Evolutionary conservation across 2,329 filamentous ascomycete genomes (phyloP), one percentile per base, ranked within the genome.

Genomic region (Fusarium torreyae): DNA sequence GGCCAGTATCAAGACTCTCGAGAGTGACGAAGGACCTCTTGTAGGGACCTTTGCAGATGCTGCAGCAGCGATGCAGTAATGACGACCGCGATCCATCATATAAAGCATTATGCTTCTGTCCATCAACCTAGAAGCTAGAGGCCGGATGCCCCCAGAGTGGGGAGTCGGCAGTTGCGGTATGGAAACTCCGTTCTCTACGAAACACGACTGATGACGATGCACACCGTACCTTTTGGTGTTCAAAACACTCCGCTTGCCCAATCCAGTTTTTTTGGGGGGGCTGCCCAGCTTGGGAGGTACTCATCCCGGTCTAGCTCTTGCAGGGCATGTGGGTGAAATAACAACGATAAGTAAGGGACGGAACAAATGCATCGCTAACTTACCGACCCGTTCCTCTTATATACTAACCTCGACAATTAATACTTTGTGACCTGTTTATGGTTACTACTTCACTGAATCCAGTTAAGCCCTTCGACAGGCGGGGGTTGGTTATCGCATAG

Each of bases 31-130:
- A 13, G 78, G 75, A 15, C 82, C 85, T 45, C 82, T 89, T 40
- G 86, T 89, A 15, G 87, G 87, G 43, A 89, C 87, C 17, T 89
- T 89, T 80, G 84, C 86, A 44, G 87, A 89, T 73, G 87, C 87
- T 22, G 86, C 85, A 22, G 84, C 84, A 13, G 85, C 83, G 17
- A 85, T 86, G 80, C 80, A 81, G 73, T 79, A 68, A 64, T 51
- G 43, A 52, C 18, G 40, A 34, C 28, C 34, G 43, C 18, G 40
- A 34, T 28, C 43, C 22, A 57, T 52, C 20, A 50, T 18, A 50
- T 34, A 39, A 36, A 56, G 42, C 34, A 44, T 51, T 20, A 6
- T 26, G 44, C 26, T 36, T 28, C 50, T 28, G 39, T 14, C 34
- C 24, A 36, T 34, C 40, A 50, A 38, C 36, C 45, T 50, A 24